Conservation (phyloP, 352 stramenopile species). For the Phytopythium litorale region DNA sequence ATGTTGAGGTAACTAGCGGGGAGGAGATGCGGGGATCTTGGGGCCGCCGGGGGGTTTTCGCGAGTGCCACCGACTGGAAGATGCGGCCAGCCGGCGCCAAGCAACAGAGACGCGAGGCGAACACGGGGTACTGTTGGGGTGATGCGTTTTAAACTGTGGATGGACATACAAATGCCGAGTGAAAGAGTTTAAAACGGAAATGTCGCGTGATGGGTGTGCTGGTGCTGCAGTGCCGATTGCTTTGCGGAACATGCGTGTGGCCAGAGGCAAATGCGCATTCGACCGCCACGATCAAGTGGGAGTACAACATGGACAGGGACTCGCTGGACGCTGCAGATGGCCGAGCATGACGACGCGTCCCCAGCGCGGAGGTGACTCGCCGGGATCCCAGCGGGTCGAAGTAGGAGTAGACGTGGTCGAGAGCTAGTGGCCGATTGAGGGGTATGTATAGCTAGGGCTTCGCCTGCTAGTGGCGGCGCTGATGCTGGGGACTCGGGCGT, state of each 20-base stretch:
- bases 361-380: too few species aligned
- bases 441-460: neutral
- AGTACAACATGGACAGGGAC: too few species aligned
- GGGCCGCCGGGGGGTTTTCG: slow-evolving; percentile 16
- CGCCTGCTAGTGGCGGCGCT: neutral
- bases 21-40: too few species aligned
- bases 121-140: neutral
- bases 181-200: neutral
- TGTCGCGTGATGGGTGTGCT: neutral
- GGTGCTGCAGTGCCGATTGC: neutral
- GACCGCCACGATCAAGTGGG: too few species aligned
- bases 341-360: too few species aligned
- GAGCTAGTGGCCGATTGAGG: neutral
- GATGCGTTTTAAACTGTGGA: neutral
- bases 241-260: slow-evolving; percentile 6
- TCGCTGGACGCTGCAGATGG: too few species aligned
- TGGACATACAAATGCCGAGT: neutral
- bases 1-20: slow-evolving; percentile 11
- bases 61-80: slow-evolving; percentile 10
- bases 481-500: neutral
- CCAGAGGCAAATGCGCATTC: slow-evolving; percentile 5
- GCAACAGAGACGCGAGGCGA: neutral
- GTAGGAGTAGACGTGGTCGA: neutral
- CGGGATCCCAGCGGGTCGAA: neutral
- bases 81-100: slow-evolving; percentile 4